phyloP scores from a whole-genome alignment of 2,329 filamentous ascomycete species.

The Alternaria viburni region DNA sequence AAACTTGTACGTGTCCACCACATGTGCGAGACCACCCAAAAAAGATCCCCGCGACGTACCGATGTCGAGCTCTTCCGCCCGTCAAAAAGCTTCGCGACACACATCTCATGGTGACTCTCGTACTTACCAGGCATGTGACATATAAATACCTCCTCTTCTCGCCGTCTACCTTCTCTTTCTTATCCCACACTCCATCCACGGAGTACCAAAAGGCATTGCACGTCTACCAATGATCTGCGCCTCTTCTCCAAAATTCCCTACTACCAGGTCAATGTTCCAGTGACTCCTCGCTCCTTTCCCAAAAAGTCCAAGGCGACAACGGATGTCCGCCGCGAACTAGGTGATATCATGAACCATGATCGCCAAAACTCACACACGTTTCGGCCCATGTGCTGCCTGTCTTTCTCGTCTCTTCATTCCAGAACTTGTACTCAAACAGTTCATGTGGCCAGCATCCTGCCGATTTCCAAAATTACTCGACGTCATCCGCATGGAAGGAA shows the following conservation, averaged over 20 bases:
- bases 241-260: neutral
- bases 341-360: too few species aligned
- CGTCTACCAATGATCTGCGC: neutral
- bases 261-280: neutral
- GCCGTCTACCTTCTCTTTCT: neutral
- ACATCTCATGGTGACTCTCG: neutral
- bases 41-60: too few species aligned
- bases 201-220: neutral
- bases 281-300: neutral
- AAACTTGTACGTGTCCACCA: too few species aligned
- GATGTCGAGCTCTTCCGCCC: neutral
- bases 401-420: neutral
- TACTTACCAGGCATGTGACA: neutral
- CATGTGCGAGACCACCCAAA: neutral
- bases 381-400: neutral
- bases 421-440: too few species aligned
- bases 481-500: too few species aligned
- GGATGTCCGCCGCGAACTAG: neutral
- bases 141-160: neutral
- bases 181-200: neutral
- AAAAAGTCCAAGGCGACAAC: accelerated
- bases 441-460: too few species aligned
- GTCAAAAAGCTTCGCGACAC: accelerated
- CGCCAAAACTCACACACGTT: too few species aligned
- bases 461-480: too few species aligned